Base-by-base conservation (phyloP, 495 filamentous ascomycete species). In the Lasiosphaeris hirsuta region DNA sequence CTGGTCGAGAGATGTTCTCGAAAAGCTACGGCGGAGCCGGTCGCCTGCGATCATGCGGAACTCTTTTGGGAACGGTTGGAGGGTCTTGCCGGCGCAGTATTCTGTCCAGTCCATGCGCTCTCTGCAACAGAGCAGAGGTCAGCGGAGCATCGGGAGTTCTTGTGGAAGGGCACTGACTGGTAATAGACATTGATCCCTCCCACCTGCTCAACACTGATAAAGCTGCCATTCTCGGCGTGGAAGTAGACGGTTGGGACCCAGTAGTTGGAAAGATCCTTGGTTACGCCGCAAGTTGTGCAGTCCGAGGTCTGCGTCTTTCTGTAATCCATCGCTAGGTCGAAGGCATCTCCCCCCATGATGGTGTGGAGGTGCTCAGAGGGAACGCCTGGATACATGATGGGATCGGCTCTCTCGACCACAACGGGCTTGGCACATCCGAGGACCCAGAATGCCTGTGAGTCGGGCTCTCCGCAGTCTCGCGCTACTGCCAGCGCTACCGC, bases 181-280 rank as follows among this genome's bases (percentile, higher is more conserved):
- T 63, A 63, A 39, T 63, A 63, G 0, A 63, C 45, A 30, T 60
- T 84, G 81, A 61, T 50, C 8, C 61, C 61, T 7, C 80, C 84
- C 42, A 73, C 74, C 58, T 84, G 82, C 2, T 74, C 64, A 11
- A 89, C 88, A 30, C 69, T 63, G 35, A 77, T 74, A 65, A 90
- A 86, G 42, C 75, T 77, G 1, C 84, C 85, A 57, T 89, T 88
- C 56, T 78, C 65, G n/a, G 80, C 78, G 34, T 81, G 75, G 70
- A 82, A 89, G 68, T 83, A 89, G 10, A 91, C 71, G 54, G 67
- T 69, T 1, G 89, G 85, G 9, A 82, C 81, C 89, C 88, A 91
- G 74, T 92, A 91, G 68, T 85, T 89, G 58, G 81, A 86, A 57
- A 84, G 71, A 69, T 92, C 88, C 54, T 79, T 68, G 46, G 78